Percentiles rank a stretch among this genome's conserved stretches.
Conservation (phyloP, 805 yeast species). For the Saccharomyces mikatae region DNA sequence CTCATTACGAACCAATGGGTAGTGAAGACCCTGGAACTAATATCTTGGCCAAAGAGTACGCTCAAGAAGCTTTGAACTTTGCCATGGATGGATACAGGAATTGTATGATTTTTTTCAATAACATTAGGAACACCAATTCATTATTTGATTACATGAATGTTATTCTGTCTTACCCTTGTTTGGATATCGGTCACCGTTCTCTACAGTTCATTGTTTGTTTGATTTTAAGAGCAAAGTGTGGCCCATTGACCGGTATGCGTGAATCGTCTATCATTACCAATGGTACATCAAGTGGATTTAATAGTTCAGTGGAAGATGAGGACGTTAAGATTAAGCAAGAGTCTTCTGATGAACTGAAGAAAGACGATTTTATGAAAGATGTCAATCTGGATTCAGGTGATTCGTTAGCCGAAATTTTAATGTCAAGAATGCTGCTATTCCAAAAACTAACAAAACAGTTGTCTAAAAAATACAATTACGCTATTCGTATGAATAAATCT, state of each 20-base stretch:
- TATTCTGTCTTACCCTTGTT: constrained; percentile 40
- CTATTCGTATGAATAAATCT: constrained; percentile 61
- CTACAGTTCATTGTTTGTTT: constrained; percentile 51
- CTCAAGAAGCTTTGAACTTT: constrained; percentile 36
- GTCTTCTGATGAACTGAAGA: constrained; percentile 12
- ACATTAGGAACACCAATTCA: constrained; percentile 26
- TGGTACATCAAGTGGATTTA: constrained; percentile 10
- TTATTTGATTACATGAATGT: constrained; percentile 37
- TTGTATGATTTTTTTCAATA: constrained; percentile 35
- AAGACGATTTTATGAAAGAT: constrained; percentile 24
- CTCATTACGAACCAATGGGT: constrained; percentile 38
- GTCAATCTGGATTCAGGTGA: constrained; percentile 34
- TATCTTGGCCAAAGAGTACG: constrained; percentile 32
- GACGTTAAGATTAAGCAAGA: constrained; percentile 16
- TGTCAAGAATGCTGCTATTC: constrained; percentile 37
- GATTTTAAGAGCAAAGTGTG: constrained; percentile 41
- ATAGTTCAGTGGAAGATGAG: constrained; percentile 26
- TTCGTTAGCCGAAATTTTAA: constrained; percentile 31
- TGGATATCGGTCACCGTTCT: constrained; percentile 48
- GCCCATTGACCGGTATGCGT: constrained; percentile 33
- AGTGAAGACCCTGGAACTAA: constrained; percentile 31
- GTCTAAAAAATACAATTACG: constrained; percentile 53
- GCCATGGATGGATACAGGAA: constrained; percentile 39
- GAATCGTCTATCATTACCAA: constrained; percentile 22
- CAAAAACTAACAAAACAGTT: constrained; percentile 37